A percentile compares a stretch with the other conserved stretches of the same genome.
Conservation (phyloP, 768 basidiomycete genomes). For the Leucosporidium yakuticum region DNA sequence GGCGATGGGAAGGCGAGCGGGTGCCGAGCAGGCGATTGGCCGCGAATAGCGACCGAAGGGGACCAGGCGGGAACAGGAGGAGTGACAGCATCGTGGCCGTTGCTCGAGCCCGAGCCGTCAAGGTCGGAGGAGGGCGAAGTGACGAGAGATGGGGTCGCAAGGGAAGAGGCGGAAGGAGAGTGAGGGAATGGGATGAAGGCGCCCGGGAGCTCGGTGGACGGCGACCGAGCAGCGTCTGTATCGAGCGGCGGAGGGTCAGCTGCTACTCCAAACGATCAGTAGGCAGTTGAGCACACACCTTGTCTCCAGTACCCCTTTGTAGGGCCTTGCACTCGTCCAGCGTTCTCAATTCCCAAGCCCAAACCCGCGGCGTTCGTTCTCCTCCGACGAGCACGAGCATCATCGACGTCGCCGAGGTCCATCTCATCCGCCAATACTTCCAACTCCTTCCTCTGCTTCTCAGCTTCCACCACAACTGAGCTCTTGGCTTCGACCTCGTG, state of each 20-base stretch:
- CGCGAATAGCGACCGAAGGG: not conserved
- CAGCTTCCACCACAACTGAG: no score
- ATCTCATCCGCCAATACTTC: no score
- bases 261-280: not conserved
- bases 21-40: not conserved
- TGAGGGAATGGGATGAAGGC: not conserved
- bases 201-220: not conserved
- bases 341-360: no score
- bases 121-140: conserved; percentile 17
- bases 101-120: not conserved
- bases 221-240: not conserved
- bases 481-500: no score
- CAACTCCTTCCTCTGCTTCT: no score
- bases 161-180: not conserved
- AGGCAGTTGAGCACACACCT: not conserved
- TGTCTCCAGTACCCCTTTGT: not conserved
- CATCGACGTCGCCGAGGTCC: no score
- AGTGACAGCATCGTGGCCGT: not conserved
- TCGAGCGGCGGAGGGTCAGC: not conserved
- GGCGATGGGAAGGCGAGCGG: not conserved
- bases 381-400: no score
- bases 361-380: no score
- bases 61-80: not conserved
- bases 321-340: no score
- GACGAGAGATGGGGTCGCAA: conserved; percentile 4